Base-by-base conservation (phyloP, 257 asterid genomes). In the Ocimum tenuiflorum region DNA sequence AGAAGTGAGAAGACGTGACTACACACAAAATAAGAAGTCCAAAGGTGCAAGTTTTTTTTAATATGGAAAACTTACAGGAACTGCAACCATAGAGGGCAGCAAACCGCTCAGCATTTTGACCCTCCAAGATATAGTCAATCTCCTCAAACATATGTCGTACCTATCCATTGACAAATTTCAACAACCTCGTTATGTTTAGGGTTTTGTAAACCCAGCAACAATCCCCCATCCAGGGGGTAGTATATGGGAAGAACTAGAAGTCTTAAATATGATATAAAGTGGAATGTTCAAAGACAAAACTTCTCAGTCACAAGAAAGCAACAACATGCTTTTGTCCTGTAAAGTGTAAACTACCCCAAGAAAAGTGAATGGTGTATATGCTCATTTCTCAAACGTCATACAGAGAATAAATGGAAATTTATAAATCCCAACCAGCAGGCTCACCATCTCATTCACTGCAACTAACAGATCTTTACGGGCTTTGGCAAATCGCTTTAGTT, bases 111-210 rank as follows among this genome's bases (percentile, higher is more conserved):
- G 99, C 97, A 78, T 94, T 90, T 75, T 88, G 84, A 73, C 90
- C 99, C 84, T 94, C 99, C 85, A 87, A 74, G 69, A 90, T 79
- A 79, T 92, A 92, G 82, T 92, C 99, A 76, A 92, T 92, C 85
- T 92, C 99, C 49, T 92, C 91, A 46, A 92, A 92, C 99, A 92
- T 92, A 58, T 88, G 99, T 59, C 99, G 86, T 81, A 92, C 96
- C 99, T 92, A 67, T 73, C 78, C 79, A 80, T 47, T 72, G 62
- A 50, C 75, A 73, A 53, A 46, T 17, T 53, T 31, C 63, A 69
- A 64, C 31, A 52, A 70, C 14, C 42, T 53, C 71, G 60, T 53
- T 20, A 58, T n/a, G 54, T 48, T 57, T 4, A 46, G 49, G 36
- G 13, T 59, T 51, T 60, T 66, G 57, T 38, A 36, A 57, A 43